These are phyloP conservation scores for Mortierella polycephala DNA, from an alignment of 371 early-diverging fungal species.

Conservation along the genomic window DNA sequence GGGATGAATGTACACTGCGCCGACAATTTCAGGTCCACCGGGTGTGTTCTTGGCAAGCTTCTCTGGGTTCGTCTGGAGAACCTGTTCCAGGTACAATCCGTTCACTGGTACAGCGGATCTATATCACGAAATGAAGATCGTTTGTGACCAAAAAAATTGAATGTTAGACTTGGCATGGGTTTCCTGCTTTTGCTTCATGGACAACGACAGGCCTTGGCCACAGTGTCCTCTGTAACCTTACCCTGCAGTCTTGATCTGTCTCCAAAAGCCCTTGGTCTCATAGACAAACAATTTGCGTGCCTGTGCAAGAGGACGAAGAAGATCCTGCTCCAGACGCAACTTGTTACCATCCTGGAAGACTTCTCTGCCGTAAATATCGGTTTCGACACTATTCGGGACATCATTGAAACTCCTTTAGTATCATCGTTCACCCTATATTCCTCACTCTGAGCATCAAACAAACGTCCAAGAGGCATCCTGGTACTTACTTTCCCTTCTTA, in stretches of 20 bases:
- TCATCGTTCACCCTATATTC: neutral
- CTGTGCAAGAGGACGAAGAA: conserved; percentile 86
- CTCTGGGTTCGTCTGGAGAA: conserved; percentile 68
- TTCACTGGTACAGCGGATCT: conserved; percentile 96
- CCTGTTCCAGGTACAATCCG: conserved; percentile 86
- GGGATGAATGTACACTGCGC: conserved; percentile 94
- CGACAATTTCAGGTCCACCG: conserved; percentile 85
- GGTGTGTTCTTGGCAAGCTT: conserved; percentile 65
- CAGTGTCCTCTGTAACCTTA: conserved; percentile 37
- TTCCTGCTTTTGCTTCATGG: neutral
- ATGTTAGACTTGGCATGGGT: neutral
- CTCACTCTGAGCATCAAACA: too few species aligned
- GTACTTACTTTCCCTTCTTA: conserved; percentile 63
- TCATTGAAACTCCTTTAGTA: neutral
- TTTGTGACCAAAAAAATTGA: neutral
- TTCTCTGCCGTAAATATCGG: conserved; percentile 54
- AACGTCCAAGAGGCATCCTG: too few species aligned
- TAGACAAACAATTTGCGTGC: conserved; percentile 84
- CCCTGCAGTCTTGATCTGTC: conserved; percentile 95
- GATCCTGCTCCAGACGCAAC: conserved; percentile 92
- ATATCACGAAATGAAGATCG: neutral
- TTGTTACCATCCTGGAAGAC: conserved; percentile 70
- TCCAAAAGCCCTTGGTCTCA: conserved; percentile 88
- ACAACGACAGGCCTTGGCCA: neutral
- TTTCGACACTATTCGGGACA: conserved; percentile 40